Conservation (phyloP, 2,329 filamentous ascomycete genomes). For the Kalmusia sp. region DNA sequence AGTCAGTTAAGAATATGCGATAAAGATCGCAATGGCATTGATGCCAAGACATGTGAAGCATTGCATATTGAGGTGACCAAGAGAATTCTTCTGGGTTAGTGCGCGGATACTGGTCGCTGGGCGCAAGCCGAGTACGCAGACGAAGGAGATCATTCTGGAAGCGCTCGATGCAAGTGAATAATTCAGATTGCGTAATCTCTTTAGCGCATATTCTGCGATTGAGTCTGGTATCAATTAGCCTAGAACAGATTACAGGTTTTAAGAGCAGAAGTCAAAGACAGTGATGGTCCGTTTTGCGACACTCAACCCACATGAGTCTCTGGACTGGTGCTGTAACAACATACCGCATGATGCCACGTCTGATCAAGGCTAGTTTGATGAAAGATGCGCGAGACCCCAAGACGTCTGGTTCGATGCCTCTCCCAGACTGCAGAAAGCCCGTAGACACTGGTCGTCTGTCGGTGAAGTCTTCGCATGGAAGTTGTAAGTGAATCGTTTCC, state of each 20-base stretch:
- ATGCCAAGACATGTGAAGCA: constrained; percentile 2
- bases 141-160: neutral
- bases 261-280: too few species aligned
- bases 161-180: neutral
- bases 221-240: neutral
- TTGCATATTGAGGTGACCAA: constrained; percentile 1
- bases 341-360: constrained; percentile 1
- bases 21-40: constrained; percentile 3
- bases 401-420: constrained; percentile 1
- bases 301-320: too few species aligned
- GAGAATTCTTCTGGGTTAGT: neutral
- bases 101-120: constrained; percentile 2
- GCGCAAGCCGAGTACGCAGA: neutral
- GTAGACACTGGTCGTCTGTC: neutral
- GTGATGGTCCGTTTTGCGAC: too few species aligned
- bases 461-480: constrained; percentile 2
- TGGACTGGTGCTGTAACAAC: neutral
- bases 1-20: neutral
- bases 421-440: neutral
- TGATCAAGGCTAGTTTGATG: neutral
- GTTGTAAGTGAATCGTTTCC: neutral
- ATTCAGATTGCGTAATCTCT: neutral
- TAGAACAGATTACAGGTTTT: neutral
- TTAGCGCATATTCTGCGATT: constrained; percentile 2
- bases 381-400: neutral